phyloP scores from a whole-genome alignment of 306 rosid genomes.

The Potentilla sterilis region DNA sequence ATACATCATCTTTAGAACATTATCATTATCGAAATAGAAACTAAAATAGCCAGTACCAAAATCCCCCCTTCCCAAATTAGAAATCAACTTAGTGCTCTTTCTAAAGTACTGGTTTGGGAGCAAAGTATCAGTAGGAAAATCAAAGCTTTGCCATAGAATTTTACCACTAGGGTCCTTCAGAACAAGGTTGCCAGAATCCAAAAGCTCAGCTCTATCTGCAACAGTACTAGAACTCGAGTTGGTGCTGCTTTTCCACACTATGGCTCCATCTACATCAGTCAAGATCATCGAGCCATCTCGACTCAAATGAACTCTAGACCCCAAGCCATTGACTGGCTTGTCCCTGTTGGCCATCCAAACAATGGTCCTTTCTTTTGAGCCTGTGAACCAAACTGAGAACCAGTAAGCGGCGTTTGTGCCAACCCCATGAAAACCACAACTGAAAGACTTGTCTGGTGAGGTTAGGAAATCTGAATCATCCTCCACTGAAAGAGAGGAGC shows the following conservation, averaged over 20 bases:
- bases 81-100: conserved; percentile 6
- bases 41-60: conserved; percentile 24
- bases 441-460: conserved; percentile 25
- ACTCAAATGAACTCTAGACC: conserved; percentile 19
- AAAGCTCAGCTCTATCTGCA: neutral
- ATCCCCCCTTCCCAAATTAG: conserved; percentile 5
- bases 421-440: conserved; percentile 14
- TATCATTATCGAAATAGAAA: conserved; percentile 25
- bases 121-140: conserved; percentile 27
- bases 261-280: conserved; percentile 19
- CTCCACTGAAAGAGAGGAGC: neutral
- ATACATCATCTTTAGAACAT: conserved; percentile 22
- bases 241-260: conserved; percentile 19
- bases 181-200: conserved; percentile 17
- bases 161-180: conserved; percentile 6
- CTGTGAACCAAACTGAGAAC: conserved; percentile 30
- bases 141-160: conserved; percentile 30
- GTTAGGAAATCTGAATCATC: conserved; percentile 8
- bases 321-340: conserved; percentile 21
- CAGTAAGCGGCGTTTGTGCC: conserved; percentile 27
- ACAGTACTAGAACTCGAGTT: conserved; percentile 6
- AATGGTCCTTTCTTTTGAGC: conserved; percentile 4
- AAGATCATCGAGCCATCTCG: conserved; percentile 23
- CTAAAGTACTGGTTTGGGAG: conserved; percentile 22
- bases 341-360: conserved; percentile 34